A percentile compares a stretch with the other conserved stretches of the same genome.
Evolutionary conservation across 148 eudicot genomes (phyloP).

Genomic region (Pharnaceum exiguum): DNA sequence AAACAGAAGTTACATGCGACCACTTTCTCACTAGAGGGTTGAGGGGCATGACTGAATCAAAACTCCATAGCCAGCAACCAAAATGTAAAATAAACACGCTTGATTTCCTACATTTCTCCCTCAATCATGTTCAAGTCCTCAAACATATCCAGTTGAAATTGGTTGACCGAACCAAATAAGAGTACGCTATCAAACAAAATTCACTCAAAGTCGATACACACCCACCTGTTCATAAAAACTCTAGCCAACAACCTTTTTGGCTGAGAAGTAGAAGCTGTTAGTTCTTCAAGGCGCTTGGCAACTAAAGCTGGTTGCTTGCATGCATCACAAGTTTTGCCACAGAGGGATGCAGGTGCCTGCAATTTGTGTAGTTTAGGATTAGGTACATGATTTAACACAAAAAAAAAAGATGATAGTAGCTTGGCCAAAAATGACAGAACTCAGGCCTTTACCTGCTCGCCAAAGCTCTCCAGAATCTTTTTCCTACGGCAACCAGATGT

Average conservation of each 20-base stretch:
- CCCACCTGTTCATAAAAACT: slow-evolving; percentile 68
- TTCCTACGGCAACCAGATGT: slow-evolving; percentile 73
- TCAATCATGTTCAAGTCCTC: too few relatives aligned
- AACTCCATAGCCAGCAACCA: too few relatives aligned
- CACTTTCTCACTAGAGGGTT: too few relatives aligned
- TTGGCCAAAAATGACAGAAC: not conserved
- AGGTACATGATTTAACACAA: not conserved
- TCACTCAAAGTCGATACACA: not conserved
- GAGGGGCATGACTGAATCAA: too few relatives aligned
- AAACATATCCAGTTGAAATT: too few relatives aligned
- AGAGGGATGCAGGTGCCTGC: slow-evolving; percentile 64
- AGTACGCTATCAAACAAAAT: not conserved
- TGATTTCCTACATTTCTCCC: too few relatives aligned
- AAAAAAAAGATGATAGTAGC: not conserved
- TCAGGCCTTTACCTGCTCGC: slow-evolving; percentile 56
- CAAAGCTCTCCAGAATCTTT: slow-evolving; percentile 80
- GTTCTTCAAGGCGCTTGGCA: slow-evolving; percentile 61
- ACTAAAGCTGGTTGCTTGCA: slow-evolving; percentile 78
- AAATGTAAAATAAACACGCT: too few relatives aligned
- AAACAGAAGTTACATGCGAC: too few relatives aligned
- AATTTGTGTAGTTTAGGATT: not conserved
- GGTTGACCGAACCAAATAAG: not conserved
- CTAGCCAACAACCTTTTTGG: slow-evolving; percentile 39
- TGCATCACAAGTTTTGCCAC: slow-evolving; percentile 74
- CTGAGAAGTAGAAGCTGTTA: slow-evolving; percentile 36